Evolutionary conservation across 768 basidiomycete species (phyloP), one percentile per base, ranked within the genome.

Genomic region (Rickenella mellea): DNA sequence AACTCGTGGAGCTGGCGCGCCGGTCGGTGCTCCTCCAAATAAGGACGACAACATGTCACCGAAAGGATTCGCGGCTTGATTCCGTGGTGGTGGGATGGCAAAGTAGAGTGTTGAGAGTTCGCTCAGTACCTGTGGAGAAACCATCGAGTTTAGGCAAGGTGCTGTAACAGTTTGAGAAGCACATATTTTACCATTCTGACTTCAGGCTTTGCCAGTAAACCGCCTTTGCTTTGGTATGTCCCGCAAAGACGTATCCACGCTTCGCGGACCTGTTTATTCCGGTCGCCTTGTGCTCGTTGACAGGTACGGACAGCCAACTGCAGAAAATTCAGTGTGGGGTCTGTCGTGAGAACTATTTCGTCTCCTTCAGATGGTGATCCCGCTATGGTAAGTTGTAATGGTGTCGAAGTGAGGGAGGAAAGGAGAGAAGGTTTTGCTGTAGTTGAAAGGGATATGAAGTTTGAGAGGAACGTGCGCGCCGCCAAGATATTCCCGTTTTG

Each of bases 401-500:
- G 63, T 4, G 60, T 54, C 8, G 62, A 51, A 20, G 64, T 62
- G 47, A 70, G 59, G 37, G 68, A 52, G 29, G 72, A 68, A 6
- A 52, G 51, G 44, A 69, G 47, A 29, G 63, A 56, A 9, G 71
- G 66, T 42, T 72, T 58, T 14, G 68, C 60, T 15, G 69, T 55
- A 35, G 81, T 67, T 5, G 87, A 64, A 43, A 76, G 74, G 39
- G 80, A 69, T 37, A 82, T 70, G 58, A 85, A 90, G 38, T 80
- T 76, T n/a, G 72, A 68, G 57, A 94, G 80, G 69, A 97, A 96
- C n/a, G 83, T 78, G n/a, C 79, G 78, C 3, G 94, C 88, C 4
- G 87, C 87, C n/a, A 90, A 76, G 54, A 99, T 83, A 49, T 91
- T 91, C 12, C 89, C 88, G 41, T 90, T 87, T 47, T 74, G 74